A percentile compares a stretch with the other conserved stretches of the same genome.
These are phyloP conservation scores for Ophiostoma triangulosporum DNA, from an alignment of 2,329 filamentous ascomycete species.

Conservation along the genomic window DNA sequence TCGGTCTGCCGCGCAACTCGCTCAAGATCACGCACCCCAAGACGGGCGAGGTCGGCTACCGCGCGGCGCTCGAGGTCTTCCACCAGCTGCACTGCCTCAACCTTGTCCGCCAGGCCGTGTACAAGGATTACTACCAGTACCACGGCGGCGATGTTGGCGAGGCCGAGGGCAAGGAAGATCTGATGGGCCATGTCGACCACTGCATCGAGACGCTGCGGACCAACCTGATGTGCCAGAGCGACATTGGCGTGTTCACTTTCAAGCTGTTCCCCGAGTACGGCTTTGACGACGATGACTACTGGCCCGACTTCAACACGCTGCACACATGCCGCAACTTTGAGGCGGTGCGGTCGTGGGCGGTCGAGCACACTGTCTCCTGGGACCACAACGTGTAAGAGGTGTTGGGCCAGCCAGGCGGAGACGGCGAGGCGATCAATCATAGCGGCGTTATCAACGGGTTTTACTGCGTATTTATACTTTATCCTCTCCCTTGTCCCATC, in stretches of 20 bases:
- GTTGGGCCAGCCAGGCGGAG: neutral
- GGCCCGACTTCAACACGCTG: constrained; percentile 40
- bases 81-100: constrained; percentile 42
- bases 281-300: constrained; percentile 30
- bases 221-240: constrained; percentile 41
- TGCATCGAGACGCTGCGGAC: constrained; percentile 40
- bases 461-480: too few species aligned
- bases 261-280: constrained; percentile 31
- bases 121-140: constrained; percentile 35
- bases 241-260: constrained; percentile 42
- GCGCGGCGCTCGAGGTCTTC: constrained; percentile 46
- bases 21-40: constrained; percentile 41
- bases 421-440: neutral
- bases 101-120: constrained; percentile 32
- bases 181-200: constrained; percentile 36
- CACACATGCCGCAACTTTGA: constrained; percentile 43
- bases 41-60: constrained; percentile 43
- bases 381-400: constrained; percentile 17
- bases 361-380: constrained; percentile 34
- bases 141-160: constrained; percentile 32
- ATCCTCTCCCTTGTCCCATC: too few species aligned
- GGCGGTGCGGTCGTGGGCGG: constrained; percentile 35
- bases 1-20: constrained; percentile 38
- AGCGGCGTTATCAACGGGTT: neutral
- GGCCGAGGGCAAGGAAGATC: constrained; percentile 26